A percentile compares a stretch with the other conserved stretches of the same genome.
Conservation (phyloP, 78 protist species). For the Dictyostelium firmibasis region DNA sequence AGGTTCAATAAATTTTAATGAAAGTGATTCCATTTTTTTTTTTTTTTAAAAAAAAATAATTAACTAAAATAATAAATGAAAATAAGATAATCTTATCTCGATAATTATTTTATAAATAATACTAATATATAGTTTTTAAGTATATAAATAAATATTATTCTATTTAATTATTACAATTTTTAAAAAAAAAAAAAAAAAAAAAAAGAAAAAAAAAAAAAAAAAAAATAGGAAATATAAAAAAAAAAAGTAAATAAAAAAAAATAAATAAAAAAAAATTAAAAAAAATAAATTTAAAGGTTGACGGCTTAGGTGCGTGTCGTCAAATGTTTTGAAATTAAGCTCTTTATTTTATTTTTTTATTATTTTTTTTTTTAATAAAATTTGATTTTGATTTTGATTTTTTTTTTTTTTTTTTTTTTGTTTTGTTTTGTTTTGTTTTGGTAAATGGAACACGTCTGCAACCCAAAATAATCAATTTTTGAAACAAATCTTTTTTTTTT, state of each 20-base stretch:
- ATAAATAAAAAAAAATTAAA: too few relatives aligned
- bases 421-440: too few relatives aligned
- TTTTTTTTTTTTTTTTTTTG: too few relatives aligned
- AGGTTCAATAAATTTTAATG: slow-evolving; percentile 20
- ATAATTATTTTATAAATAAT: neutral
- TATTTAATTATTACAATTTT: neutral
- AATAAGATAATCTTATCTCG: neutral
- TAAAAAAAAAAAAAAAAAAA: neutral
- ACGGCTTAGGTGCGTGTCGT: neutral
- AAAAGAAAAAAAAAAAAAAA: too few relatives aligned
- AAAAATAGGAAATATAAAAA: too few relatives aligned
- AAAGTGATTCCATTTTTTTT: neutral
- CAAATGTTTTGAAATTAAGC: too few relatives aligned
- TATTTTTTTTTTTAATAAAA: too few relatives aligned
- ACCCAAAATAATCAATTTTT: neutral
- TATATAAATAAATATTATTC: neutral
- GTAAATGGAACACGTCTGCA: neutral
- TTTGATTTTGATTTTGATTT: too few relatives aligned
- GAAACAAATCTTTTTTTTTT: too few relatives aligned
- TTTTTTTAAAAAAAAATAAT: neutral
- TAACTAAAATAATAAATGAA: neutral
- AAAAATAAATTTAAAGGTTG: neutral
- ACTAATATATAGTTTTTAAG: neutral
- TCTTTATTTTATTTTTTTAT: too few relatives aligned
- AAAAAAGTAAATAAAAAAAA: too few relatives aligned